A percentile compares a stretch with the other conserved stretches of the same genome.
Evolutionary conservation across 345 rosid genomes (phyloP).

Genomic region (Camelina hispida): DNA sequence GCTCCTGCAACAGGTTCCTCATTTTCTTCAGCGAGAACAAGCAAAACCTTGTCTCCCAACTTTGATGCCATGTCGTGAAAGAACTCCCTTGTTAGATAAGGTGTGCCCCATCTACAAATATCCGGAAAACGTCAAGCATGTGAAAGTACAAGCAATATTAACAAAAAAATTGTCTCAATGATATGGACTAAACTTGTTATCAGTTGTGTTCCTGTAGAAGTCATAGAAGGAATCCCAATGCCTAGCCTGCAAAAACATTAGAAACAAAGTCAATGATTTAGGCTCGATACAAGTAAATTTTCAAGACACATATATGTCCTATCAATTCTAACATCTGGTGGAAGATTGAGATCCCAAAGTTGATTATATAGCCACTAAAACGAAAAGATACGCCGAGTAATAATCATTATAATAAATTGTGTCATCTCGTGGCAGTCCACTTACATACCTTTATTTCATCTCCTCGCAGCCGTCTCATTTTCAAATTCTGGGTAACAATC

Average conservation of each 20-base stretch:
- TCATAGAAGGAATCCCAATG: constrained; percentile 95
- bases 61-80: constrained; percentile 81
- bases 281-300: background rate
- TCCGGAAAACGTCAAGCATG: constrained; percentile 13
- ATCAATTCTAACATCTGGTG: background rate
- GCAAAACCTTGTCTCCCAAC: constrained; percentile 77
- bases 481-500: constrained; percentile 83
- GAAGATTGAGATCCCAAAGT: background rate
- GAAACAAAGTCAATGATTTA: constrained; percentile 26
- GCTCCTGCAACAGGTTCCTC: constrained; percentile 95
- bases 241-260: constrained; percentile 62
- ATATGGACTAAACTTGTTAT: constrained; percentile 73
- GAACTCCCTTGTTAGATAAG: constrained; percentile 87
- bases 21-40: constrained; percentile 85
- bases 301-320: background rate
- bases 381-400: background rate
- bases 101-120: constrained; percentile 84
- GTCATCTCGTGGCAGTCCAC: background rate
- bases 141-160: constrained; percentile 16
- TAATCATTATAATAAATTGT: constrained; percentile 3
- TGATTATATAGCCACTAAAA: constrained; percentile 11
- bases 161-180: background rate
- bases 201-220: constrained; percentile 90
- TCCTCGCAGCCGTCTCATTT: constrained; percentile 84
- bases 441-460: constrained; percentile 81